phyloP scores from a whole-genome alignment of 768 basidiomycete genomes.

The Sarcomyxa edulis region DNA sequence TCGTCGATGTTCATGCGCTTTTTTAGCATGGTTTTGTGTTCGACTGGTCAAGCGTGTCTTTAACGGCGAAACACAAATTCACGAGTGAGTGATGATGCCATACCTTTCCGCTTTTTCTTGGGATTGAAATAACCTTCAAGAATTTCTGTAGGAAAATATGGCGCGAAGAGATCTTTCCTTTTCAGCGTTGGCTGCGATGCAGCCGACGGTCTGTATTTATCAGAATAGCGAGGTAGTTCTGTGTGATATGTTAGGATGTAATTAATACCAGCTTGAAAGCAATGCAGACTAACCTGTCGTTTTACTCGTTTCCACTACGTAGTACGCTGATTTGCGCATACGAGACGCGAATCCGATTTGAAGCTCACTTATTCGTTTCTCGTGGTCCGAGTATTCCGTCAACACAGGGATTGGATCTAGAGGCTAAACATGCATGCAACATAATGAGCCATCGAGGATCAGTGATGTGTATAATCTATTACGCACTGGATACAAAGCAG shows the following conservation, averaged over 20 bases:
- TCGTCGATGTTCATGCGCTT: conserved; percentile 61
- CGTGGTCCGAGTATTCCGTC: conserved; percentile 58
- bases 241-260: conserved; percentile 2
- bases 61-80: no score
- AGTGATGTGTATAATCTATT: conserved; percentile 12
- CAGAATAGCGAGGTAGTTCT: conserved; percentile 81
- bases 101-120: conserved; percentile 56
- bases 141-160: conserved; percentile 75
- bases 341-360: conserved; percentile 65
- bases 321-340: conserved; percentile 68
- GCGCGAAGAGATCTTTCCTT: conserved; percentile 61
- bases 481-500: conserved; percentile 78
- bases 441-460: conserved; percentile 16
- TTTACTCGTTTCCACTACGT: conserved; percentile 66
- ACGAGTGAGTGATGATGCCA: conserved; percentile 1
- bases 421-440: conserved; percentile 36
- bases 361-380: conserved; percentile 58
- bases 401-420: conserved; percentile 61
- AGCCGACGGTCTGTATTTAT: conserved; percentile 69
- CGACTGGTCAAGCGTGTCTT: conserved; percentile 5
- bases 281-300: conserved; percentile 38
- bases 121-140: conserved; percentile 81
- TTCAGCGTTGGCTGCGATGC: conserved; percentile 62
- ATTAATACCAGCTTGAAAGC: conserved; percentile 15
- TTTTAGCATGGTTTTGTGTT: conserved; percentile 28